Base-by-base conservation (phyloP, 1,284 basidiomycete genomes). In the Cryptococcus wingfieldii region DNA sequence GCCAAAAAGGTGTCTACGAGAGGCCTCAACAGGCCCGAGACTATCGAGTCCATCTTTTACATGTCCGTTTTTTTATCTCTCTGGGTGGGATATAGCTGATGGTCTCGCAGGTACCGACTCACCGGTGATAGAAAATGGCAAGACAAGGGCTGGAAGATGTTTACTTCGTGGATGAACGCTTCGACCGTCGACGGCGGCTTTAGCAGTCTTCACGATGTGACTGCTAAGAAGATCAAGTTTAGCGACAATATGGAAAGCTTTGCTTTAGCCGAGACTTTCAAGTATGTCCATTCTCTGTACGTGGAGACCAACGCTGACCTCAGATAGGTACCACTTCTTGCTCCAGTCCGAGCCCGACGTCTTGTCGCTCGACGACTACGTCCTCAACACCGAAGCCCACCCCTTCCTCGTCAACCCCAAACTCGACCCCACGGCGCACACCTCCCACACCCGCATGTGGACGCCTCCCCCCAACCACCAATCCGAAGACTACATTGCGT, bases 61-160 rank as follows among this genome's bases (percentile, higher is more conserved):
- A 76, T 77, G 75, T 75, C 53, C 66, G 71, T 64, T 5, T 5
- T 25, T 2, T 34, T 25, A 13, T 3, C 3, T 23, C 25, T 46
- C 18, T n/a, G 41, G 16, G 38, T 16, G 12, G 37, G 27, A 53
- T 25, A n/a, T 47, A n/a, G 13, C 23, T 34, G 28, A 23, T 37
- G 18, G 18, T 18, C 38, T 18, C 75, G 71, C 65, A 80, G 80
- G 79, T 83, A 77, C 68, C 74, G 82, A 43, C 64, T 82, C 27
- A 83, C 82, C 1, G 82, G 82, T 19, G 80, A 83, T 66, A 66
- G 69, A 6, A 75, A 74, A 55, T 83, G 82, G 82, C 80, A 81
- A 65, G 81, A 83, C 54, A 74, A 78, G 41, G 82, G 82, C 4
- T 83, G 82, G 82, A 76, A 79, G 60, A 83, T 83, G 82, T 83